Evolutionary conservation across 257 asterid genomes (phyloP).

Genomic region (Nemophila menziesii): DNA sequence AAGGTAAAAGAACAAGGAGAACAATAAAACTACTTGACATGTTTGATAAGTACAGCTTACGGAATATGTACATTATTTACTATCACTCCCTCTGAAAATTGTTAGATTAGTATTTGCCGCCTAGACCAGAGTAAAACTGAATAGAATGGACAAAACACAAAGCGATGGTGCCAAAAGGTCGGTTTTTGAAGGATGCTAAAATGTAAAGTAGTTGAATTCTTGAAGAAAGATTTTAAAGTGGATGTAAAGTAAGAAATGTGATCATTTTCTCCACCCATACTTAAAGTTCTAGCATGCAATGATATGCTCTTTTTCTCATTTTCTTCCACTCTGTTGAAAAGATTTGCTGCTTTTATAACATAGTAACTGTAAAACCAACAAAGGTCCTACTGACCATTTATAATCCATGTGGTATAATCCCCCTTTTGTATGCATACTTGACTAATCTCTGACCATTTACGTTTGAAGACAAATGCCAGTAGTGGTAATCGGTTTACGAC

Average conservation of each 20-base stretch:
- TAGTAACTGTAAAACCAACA: too few relatives aligned
- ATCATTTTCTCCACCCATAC: too few relatives aligned
- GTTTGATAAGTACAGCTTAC: constrained; percentile 8
- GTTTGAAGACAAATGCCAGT: too few relatives aligned
- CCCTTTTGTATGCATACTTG: too few relatives aligned
- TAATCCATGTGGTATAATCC: too few relatives aligned
- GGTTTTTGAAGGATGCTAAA: neutral
- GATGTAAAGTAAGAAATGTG: too few relatives aligned
- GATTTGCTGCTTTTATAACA: constrained; percentile 6
- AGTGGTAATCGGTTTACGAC: too few relatives aligned
- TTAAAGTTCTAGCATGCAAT: neutral
- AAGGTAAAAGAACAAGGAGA: constrained; percentile 16
- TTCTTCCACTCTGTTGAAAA: neutral
- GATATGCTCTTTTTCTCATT: neutral
- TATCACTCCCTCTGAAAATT: neutral
- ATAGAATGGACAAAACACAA: neutral
- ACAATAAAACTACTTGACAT: constrained; percentile 10
- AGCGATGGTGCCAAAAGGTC: neutral
- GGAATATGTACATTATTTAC: constrained; percentile 10
- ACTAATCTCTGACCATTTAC: too few relatives aligned
- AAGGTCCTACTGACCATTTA: too few relatives aligned
- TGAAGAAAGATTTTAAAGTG: too few relatives aligned
- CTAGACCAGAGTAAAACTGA: too few relatives aligned
- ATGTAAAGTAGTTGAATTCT: neutral
- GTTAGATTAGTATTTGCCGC: too few relatives aligned